phyloP scores from a whole-genome alignment of 768 basidiomycete genomes.

The Termitomyces sp. region DNA sequence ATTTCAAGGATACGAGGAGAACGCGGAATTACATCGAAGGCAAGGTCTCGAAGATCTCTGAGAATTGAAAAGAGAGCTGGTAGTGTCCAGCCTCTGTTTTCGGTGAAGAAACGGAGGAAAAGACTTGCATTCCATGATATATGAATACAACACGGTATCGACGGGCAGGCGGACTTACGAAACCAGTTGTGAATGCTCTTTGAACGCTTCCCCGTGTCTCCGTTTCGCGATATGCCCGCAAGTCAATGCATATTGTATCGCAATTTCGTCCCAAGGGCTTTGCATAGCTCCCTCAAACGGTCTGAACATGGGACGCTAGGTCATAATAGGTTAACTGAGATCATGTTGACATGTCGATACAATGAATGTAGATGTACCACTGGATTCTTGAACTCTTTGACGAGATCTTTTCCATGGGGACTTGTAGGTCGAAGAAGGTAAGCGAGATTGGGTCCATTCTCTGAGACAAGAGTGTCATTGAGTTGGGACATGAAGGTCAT shows the following conservation, averaged over 20 bases:
- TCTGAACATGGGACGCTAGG: constrained; percentile 35
- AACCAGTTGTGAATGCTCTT: constrained; percentile 72
- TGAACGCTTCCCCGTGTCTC: constrained; percentile 71
- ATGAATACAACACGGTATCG: background rate
- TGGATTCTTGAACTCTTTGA: constrained; percentile 67
- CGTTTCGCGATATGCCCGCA: constrained; percentile 68
- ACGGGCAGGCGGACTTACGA: constrained; percentile 49
- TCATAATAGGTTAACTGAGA: background rate
- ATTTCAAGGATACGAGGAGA: background rate
- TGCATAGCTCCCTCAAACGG: constrained; percentile 62
- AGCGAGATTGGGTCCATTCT: constrained; percentile 69
- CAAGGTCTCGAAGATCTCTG: constrained; percentile 79
- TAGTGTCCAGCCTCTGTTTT: constrained; percentile 83
- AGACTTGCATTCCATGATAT: constrained; percentile 37
- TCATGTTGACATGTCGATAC: background rate
- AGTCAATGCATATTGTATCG: constrained; percentile 77
- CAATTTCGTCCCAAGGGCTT: constrained; percentile 83
- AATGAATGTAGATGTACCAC: constrained; percentile 30
- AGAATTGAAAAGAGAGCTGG: constrained; percentile 80
- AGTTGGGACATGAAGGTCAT: constrained; percentile 58
- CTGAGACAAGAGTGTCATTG: constrained; percentile 54
- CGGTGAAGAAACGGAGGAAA: constrained; percentile 78
- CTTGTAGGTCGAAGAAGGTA: constrained; percentile 75
- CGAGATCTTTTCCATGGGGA: constrained; percentile 72
- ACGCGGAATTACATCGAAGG: constrained; percentile 62